Evolutionary conservation across 2,329 filamentous ascomycete species (phyloP), one percentile per base, ranked within the genome.

Genomic region (Aspergillus sp.): DNA sequence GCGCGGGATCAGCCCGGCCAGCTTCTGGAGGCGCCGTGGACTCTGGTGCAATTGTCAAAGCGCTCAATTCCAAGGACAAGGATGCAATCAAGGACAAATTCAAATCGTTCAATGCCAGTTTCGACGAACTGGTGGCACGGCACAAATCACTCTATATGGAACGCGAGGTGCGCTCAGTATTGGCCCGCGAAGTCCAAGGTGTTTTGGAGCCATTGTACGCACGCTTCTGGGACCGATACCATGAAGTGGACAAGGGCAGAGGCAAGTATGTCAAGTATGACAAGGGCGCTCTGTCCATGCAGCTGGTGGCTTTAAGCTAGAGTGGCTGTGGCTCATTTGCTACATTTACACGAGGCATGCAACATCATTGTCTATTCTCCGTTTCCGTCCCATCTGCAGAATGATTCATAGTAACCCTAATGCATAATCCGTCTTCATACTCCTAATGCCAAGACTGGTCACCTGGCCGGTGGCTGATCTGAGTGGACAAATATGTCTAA

Each of bases 201-300:
- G 88, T 95, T 71, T 83, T 98, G 47, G 91, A 97, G 70, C 90
- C 91, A 46, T 76, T 98, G 9, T 98, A 98, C 71, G 86, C 85
- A 52, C 80, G 93, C 41, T 98, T 98, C 70, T 97, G 88, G 82
- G 93, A 97, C 69, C 80, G 91, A 29, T 98, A 98, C 65, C 90
- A 96, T 65, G 93, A 97, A 69, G 83, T 97, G 54, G 91, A 97
- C 70, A 96, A 95, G 73, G 93, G 93, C 49, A 94, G 90, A 71
- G 91, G 91, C 57, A 98, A 98, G 69, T 94, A 97, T 68, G 89
- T 94, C 65, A 96, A 94, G 73, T 97, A 95, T 65, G 90, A 96
- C 72, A 96, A 96, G 74, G 76, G 76, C 36, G 80, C 82, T 42
- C 83, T 98, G 59, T 81, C 85, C 41, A 79, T 80, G 26, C 70